phyloP scores from a whole-genome alignment of 331 rosid genomes.

The Ulmus americana region DNA sequence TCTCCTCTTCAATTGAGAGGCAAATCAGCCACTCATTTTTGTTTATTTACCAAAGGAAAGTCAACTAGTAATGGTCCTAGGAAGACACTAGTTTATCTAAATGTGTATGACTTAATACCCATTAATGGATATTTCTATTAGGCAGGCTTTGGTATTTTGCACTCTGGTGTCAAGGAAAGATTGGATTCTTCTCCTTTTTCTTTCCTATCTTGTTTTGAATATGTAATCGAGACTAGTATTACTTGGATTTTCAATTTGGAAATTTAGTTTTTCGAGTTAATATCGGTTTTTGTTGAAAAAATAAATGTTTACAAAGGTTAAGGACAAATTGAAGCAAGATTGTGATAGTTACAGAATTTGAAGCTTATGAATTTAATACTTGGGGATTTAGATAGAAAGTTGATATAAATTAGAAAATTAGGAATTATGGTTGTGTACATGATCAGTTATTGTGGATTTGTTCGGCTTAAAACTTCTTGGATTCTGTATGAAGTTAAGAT shows the following conservation, averaged over 20 bases:
- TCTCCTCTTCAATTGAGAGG: slow-evolving; percentile 59
- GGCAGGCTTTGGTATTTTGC: slow-evolving; percentile 95
- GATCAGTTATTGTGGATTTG: no score
- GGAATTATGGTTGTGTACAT: no score
- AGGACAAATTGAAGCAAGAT: background rate
- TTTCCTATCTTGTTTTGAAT: background rate
- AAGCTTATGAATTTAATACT: no score
- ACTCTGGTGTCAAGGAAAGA: slow-evolving; percentile 89
- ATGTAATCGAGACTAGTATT: background rate
- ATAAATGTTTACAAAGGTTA: no score
- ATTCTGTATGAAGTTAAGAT: background rate
- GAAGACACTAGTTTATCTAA: slow-evolving; percentile 73
- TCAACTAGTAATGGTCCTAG: slow-evolving; percentile 54
- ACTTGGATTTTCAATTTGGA: background rate
- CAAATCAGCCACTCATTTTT: slow-evolving; percentile 61
- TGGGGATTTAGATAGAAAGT: no score
- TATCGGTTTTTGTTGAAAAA: no score
- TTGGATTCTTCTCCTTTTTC: slow-evolving; percentile 10
- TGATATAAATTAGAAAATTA: no score
- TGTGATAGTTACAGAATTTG: background rate
- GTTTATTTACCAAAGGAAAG: slow-evolving; percentile 60
- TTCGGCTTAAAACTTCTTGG: no score
- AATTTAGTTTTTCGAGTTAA: background rate
- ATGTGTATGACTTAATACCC: slow-evolving; percentile 90
- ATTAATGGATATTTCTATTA: slow-evolving; percentile 87